Conservation (phyloP, 371 early-diverging fungal genomes). For the Dinochytrium kinnereticum region DNA sequence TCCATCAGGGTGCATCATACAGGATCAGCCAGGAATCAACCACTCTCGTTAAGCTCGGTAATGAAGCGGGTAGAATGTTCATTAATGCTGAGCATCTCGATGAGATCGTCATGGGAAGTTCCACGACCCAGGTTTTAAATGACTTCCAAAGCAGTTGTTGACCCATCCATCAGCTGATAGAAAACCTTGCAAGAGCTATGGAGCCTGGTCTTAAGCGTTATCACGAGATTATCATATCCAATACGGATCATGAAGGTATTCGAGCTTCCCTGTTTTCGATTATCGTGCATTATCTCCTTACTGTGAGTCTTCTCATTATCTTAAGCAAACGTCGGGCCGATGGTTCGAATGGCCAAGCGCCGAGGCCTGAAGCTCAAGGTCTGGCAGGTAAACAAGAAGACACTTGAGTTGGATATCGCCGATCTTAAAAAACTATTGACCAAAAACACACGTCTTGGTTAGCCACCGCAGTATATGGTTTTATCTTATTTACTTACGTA, state of each 20-base stretch:
- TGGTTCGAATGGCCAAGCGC: conserved; percentile 25
- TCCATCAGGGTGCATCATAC: conserved; percentile 38
- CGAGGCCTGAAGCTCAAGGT: conserved; percentile 21
- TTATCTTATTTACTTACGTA: neutral
- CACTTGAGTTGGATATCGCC: conserved; percentile 22
- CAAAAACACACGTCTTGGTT: conserved; percentile 33
- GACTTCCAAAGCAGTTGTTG: neutral
- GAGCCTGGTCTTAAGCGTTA: conserved; percentile 17
- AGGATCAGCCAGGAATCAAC: conserved; percentile 18
- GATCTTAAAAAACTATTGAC: conserved; percentile 27
- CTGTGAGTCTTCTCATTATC: too few relatives aligned
- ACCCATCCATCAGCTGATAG: conserved; percentile 11
- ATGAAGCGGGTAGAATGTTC: conserved; percentile 24
- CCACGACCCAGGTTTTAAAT: conserved; percentile 31
- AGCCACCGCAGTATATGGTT: conserved; percentile 1
- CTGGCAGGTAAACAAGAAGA: conserved; percentile 24
- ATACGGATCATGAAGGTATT: conserved; percentile 44
- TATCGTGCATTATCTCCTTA: too few relatives aligned
- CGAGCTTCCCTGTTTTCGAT: too few relatives aligned
- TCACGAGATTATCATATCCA: conserved; percentile 35
- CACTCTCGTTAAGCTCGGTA: conserved; percentile 16
- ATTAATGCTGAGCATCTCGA: conserved; percentile 27
- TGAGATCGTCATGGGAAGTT: conserved; percentile 32
- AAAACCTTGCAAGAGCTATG: conserved; percentile 37
- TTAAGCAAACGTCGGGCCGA: conserved; percentile 35